Conservation (phyloP, 2,329 filamentous ascomycete species). For the Colletotrichum plurivorum region DNA sequence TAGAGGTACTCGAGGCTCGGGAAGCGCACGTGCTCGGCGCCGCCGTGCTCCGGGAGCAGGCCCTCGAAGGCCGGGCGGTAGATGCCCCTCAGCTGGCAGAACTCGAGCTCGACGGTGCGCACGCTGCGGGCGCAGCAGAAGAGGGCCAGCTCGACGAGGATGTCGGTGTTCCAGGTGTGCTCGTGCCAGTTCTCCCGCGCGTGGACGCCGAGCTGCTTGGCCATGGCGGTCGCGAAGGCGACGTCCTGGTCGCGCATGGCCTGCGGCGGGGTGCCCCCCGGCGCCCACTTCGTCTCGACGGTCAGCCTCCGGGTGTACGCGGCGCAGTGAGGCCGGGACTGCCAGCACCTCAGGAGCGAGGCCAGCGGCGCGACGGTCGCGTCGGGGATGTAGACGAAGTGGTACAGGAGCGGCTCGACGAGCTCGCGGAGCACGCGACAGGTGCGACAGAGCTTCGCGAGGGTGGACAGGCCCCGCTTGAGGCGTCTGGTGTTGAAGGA, state of each 20-base stretch:
- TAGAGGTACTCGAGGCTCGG: constrained; percentile 15
- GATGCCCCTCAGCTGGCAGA: constrained; percentile 13
- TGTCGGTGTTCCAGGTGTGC: constrained; percentile 19
- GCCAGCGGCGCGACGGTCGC: not conserved
- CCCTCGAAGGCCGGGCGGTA: constrained; percentile 27
- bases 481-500: not conserved
- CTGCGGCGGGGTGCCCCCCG: not conserved
- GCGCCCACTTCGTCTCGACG: constrained; percentile 15
- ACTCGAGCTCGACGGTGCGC: constrained; percentile 8
- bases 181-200: constrained; percentile 24
- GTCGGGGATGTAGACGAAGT: constrained; percentile 13
- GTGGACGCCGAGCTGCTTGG: not conserved
- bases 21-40: not conserved
- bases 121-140: constrained; percentile 1
- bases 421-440: constrained; percentile 6
- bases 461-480: not conserved
- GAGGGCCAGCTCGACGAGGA: constrained; percentile 26
- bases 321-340: constrained; percentile 14
- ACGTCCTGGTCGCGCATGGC: constrained; percentile 4
- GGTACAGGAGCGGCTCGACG: constrained; percentile 18
- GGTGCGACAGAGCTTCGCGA: constrained; percentile 30
- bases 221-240: not conserved
- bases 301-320: constrained; percentile 13
- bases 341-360: constrained; percentile 27
- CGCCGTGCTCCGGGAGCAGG: constrained; percentile 1